These are phyloP conservation scores for Striga hermonthica DNA, from an alignment of 305 asterid genomes.

Conservation along the genomic window DNA sequence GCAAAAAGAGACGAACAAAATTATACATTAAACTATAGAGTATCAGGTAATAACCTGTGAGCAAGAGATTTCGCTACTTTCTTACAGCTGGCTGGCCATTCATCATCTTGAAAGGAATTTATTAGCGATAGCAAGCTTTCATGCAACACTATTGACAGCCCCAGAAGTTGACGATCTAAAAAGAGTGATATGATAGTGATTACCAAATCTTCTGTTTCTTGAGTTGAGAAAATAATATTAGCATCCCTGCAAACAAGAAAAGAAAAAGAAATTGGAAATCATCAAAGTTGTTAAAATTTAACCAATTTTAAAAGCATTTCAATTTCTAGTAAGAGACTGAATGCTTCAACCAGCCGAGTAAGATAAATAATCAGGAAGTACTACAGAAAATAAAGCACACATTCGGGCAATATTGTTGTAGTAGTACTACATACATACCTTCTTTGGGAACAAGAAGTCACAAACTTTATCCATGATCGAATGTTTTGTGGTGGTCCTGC, in stretches of 20 bases:
- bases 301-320: background rate
- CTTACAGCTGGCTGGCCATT: slow-evolving; percentile 63
- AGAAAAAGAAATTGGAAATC: background rate
- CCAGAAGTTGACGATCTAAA: slow-evolving; percentile 74
- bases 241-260: slow-evolving; percentile 46
- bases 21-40: slow-evolving; percentile 26
- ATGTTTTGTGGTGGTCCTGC: slow-evolving; percentile 85
- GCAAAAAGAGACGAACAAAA: background rate
- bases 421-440: slow-evolving; percentile 45
- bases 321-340: slow-evolving; percentile 3
- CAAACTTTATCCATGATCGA: slow-evolving; percentile 64
- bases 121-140: slow-evolving; percentile 57
- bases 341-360: slow-evolving; percentile 4
- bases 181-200: slow-evolving; percentile 54
- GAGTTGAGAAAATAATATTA: slow-evolving; percentile 42
- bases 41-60: slow-evolving; percentile 50
- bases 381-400: slow-evolving; percentile 8
- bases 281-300: background rate
- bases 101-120: slow-evolving; percentile 58
- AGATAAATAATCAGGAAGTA: background rate
- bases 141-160: slow-evolving; percentile 51
- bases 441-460: slow-evolving; percentile 49
- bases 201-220: slow-evolving; percentile 73
- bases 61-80: slow-evolving; percentile 60
- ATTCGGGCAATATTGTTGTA: background rate